These are phyloP conservation scores for Purshia tridentata DNA, from an alignment of 306 rosid genomes.

Conservation along the genomic window DNA sequence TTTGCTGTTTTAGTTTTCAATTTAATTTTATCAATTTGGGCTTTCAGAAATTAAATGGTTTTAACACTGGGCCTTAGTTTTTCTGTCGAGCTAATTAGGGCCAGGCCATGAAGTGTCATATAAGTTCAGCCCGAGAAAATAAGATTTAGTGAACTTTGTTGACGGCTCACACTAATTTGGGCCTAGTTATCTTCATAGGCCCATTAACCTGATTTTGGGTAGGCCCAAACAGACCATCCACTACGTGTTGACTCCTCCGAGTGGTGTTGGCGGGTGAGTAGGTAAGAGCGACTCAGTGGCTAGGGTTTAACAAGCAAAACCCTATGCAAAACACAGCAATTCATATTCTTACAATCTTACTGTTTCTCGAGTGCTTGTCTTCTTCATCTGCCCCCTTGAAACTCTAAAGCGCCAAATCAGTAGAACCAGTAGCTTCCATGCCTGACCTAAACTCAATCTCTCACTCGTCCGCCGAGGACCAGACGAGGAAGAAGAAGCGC, in stretches of 20 bases:
- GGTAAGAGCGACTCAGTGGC: background rate
- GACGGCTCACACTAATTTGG: no score
- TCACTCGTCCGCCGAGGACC: constrained; percentile 24
- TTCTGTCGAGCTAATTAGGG: background rate
- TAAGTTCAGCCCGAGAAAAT: no score
- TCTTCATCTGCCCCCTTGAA: background rate
- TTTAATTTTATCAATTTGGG: no score
- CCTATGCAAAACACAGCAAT: background rate
- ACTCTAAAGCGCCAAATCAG: background rate
- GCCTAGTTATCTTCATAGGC: no score
- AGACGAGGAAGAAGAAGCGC: constrained; percentile 45
- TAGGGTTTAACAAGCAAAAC: constrained; percentile 20
- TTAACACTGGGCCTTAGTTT: no score
- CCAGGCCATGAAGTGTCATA: background rate
- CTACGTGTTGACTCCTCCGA: background rate
- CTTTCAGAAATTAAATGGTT: no score
- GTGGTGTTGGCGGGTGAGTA: background rate
- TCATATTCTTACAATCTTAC: background rate
- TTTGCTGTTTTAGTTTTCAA: no score
- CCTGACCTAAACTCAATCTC: constrained; percentile 15
- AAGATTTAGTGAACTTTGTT: no score
- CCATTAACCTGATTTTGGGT: background rate
- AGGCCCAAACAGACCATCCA: background rate
- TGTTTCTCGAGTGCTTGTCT: background rate
- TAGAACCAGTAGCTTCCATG: constrained; percentile 34